Base-by-base conservation (phyloP, 768 basidiomycete species). In the Coprinellus micaceus region DNA sequence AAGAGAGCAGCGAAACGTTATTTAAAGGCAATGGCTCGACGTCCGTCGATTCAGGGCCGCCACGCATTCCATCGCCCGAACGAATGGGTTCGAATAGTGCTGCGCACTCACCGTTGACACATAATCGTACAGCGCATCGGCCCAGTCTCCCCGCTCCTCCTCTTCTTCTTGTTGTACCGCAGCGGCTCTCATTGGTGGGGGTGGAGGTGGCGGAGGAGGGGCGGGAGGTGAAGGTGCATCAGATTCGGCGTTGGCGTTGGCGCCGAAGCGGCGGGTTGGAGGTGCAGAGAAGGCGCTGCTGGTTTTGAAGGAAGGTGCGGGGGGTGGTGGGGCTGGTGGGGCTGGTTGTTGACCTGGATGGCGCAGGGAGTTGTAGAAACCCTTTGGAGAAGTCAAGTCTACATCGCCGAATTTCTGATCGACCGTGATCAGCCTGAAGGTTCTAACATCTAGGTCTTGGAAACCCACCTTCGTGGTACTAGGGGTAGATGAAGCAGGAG, bases 51-150 rank as follows among this genome's bases (percentile, higher is more conserved):
- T n/a, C n/a, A n/a, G n/a, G n/a, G n/a, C n/a, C n/a, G n/a, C n/a
- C n/a, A n/a, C n/a, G n/a, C n/a, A n/a, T 9, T 37, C 36, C 9
- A 37, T 37, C 10, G 22, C 21, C 44, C 44, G 13, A 19, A 46
- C 22, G 44, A 22, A 15, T 7, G 33, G 13, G 13, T 33, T 13
- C 7, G 28, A 29, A 45, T 45, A 54, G 13, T 24, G 22, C 19
- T 29, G 24, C 11, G 24, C 29, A 67, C 68, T 24, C 61, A 90
- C 89, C 62, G 74, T 73, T 50, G 88, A 84, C 41, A 72, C 72
- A 71, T 88, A 92, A 58, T 88, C 89, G 64, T 91, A 92, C 68
- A 89, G 61, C 4, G 76, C 90, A 62, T 91, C 84, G 15, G 82
- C 88, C 90, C 90, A 92, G 58, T 88, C 86, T 3, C 87, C 88